Percentiles rank a stretch among this genome's conserved stretches.
These are phyloP conservation scores for Cladophialophora exuberans DNA, from an alignment of 2,329 filamentous ascomycete genomes.

Conservation along the genomic window DNA sequence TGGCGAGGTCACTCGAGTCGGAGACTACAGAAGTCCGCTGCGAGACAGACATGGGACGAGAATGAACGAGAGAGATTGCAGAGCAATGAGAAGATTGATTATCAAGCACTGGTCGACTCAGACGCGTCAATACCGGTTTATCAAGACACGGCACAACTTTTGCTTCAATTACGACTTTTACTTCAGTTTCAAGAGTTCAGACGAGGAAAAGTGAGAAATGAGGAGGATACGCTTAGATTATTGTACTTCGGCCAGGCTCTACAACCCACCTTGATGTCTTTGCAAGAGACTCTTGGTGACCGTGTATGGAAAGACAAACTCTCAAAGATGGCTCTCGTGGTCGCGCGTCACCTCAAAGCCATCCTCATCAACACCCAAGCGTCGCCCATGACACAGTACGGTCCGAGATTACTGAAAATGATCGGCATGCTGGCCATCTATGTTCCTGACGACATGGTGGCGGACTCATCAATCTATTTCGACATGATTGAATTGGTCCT, in stretches of 20 bases:
- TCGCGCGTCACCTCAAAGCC: slow-evolving; percentile 23
- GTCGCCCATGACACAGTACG: slow-evolving; percentile 9
- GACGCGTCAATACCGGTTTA: slow-evolving; percentile 37
- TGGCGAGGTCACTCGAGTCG: slow-evolving; percentile 79
- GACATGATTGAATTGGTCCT: slow-evolving; percentile 17
- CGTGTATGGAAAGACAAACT: slow-evolving; percentile 13
- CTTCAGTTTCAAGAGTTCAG: slow-evolving; percentile 59
- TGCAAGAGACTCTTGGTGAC: not conserved
- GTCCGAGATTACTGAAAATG: slow-evolving; percentile 19
- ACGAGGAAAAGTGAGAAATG: slow-evolving; percentile 42
- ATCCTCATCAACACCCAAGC: slow-evolving; percentile 1
- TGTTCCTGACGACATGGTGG: slow-evolving; percentile 41
- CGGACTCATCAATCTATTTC: slow-evolving; percentile 18
- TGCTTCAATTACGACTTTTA: slow-evolving; percentile 65
- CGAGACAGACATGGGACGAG: slow-evolving; percentile 66
- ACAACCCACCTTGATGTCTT: slow-evolving; percentile 10
- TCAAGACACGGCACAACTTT: slow-evolving; percentile 40
- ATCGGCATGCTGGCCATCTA: slow-evolving; percentile 42
- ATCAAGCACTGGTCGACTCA: slow-evolving; percentile 37
- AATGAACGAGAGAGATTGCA: slow-evolving; percentile 48
- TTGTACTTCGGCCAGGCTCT: slow-evolving; percentile 49
- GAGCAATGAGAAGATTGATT: slow-evolving; percentile 5
- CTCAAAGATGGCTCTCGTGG: slow-evolving; percentile 17
- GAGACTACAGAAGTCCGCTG: slow-evolving; percentile 58
- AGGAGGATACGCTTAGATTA: slow-evolving; percentile 45